These are phyloP conservation scores for Anisodus tanguticus DNA, from an alignment of 257 asterid species.

Conservation along the genomic window DNA sequence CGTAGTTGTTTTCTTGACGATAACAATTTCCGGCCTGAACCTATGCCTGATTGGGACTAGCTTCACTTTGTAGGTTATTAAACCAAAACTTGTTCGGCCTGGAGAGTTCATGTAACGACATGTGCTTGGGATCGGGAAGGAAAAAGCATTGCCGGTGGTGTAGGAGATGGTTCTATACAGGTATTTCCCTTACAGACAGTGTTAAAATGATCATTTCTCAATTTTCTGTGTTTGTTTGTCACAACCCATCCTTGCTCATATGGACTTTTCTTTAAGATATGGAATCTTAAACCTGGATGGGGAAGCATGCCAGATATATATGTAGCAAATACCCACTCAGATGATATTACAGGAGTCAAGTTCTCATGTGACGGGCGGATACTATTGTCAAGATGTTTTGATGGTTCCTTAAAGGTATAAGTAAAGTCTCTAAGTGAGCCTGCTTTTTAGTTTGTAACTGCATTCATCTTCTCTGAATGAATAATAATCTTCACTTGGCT, in stretches of 20 bases:
- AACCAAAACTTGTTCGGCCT: slow-evolving; percentile 86
- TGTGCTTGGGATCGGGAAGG: slow-evolving; percentile 97
- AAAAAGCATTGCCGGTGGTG: slow-evolving; percentile 82
- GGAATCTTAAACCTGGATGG: slow-evolving; percentile 98
- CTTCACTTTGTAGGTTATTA: slow-evolving; percentile 68
- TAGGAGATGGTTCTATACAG: slow-evolving; percentile 96
- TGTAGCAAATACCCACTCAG: slow-evolving; percentile 66
- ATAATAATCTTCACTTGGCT: slow-evolving; percentile 21
- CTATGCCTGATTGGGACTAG: slow-evolving; percentile 37
- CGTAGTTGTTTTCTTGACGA: slow-evolving; percentile 10
- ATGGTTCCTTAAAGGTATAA: slow-evolving; percentile 84
- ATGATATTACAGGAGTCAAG: slow-evolving; percentile 83
- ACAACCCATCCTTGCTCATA: background rate
- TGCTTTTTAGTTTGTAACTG: background rate
- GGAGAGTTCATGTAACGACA: slow-evolving; percentile 91
- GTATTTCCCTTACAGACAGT: slow-evolving; percentile 39
- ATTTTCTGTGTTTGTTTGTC: background rate
- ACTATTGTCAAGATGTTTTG: slow-evolving; percentile 87
- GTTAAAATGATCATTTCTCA: background rate
- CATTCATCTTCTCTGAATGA: background rate
- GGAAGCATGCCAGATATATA: slow-evolving; percentile 87
- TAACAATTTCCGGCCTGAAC: background rate
- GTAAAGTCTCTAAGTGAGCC: slow-evolving; percentile 10
- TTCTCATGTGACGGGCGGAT: slow-evolving; percentile 84
- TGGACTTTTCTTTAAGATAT: slow-evolving; percentile 56